Conservation (phyloP, 257 asterid genomes). For the Handroanthus guayacan region DNA sequence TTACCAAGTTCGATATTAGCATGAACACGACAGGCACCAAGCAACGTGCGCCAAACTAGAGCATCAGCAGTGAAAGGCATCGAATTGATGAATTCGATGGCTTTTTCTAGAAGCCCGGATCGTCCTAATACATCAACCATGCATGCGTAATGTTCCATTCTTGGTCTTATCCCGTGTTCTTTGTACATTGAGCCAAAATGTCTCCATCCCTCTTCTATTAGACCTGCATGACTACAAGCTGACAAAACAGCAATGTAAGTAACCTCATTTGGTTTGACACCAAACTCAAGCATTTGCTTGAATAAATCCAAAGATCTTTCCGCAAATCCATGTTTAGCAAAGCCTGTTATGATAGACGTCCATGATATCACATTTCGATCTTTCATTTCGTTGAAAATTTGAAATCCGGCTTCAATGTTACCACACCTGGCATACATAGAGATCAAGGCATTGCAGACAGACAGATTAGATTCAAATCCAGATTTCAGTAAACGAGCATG, state of each 20-base stretch:
- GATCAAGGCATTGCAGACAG: conserved; percentile 77
- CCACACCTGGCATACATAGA: conserved; percentile 96
- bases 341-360: conserved; percentile 92
- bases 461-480: conserved; percentile 58
- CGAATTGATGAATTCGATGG: conserved; percentile 57
- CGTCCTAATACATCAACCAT: conserved; percentile 90
- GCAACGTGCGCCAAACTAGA: conserved; percentile 93
- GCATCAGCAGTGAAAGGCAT: conserved; percentile 79
- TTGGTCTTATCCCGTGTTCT: conserved; percentile 67
- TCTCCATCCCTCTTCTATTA: conserved; percentile 70
- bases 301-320: conserved; percentile 63
- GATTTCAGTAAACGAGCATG: conserved; percentile 82
- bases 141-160: conserved; percentile 94
- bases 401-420: conserved; percentile 76
- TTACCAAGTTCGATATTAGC: conserved; percentile 71
- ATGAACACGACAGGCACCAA: conserved; percentile 76
- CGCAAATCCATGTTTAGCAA: conserved; percentile 88
- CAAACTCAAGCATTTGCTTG: conserved; percentile 60
- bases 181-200: conserved; percentile 65
- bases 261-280: conserved; percentile 84
- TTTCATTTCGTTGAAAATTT: conserved; percentile 59
- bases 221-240: conserved; percentile 93
- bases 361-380: conserved; percentile 73
- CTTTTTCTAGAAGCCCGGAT: conserved; percentile 65
- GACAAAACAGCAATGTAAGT: conserved; percentile 84